Conservation (phyloP, 2,329 filamentous ascomycete species). For the Sordariomycetes sp. region DNA sequence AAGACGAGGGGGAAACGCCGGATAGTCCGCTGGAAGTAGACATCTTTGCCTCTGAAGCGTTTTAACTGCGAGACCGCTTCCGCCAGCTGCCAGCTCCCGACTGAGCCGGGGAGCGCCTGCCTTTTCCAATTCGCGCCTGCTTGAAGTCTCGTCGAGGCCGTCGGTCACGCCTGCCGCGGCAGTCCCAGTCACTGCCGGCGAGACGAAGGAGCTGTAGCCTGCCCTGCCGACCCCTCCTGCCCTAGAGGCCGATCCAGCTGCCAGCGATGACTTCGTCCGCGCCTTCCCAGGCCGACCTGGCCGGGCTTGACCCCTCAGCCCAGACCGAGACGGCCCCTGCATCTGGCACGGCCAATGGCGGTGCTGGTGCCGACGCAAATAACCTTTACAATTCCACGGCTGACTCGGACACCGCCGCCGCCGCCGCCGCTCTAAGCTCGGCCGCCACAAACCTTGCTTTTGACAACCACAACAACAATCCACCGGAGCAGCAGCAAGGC, state of each 20-base stretch:
- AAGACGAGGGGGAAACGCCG: background rate
- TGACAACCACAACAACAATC: background rate
- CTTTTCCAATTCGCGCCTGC: background rate
- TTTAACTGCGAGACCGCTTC: background rate
- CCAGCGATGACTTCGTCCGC: constrained; percentile 49
- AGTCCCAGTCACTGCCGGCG: constrained; percentile 1
- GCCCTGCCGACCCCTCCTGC: constrained; percentile 7
- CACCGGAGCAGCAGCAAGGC: background rate
- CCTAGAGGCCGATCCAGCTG: constrained; percentile 13
- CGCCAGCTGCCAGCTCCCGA: background rate
- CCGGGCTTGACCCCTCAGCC: constrained; percentile 1
- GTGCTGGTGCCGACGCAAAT: constrained; percentile 6
- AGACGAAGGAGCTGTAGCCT: constrained; percentile 41
- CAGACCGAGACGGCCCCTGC: constrained; percentile 2
- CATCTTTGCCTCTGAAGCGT: background rate
- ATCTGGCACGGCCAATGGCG: constrained; percentile 7
- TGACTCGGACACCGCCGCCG: constrained; percentile 5
- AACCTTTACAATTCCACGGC: constrained; percentile 9
- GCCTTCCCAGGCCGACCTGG: constrained; percentile 15
- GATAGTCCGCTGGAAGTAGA: background rate
- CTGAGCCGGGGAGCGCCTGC: background rate
- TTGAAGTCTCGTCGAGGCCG: background rate
- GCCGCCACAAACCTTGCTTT: background rate
- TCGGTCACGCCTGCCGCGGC: background rate
- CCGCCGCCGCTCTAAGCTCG: background rate